These are phyloP conservation scores for Trichosporon sp. DNA, from an alignment of 1,284 basidiomycete genomes.

Conservation along the genomic window DNA sequence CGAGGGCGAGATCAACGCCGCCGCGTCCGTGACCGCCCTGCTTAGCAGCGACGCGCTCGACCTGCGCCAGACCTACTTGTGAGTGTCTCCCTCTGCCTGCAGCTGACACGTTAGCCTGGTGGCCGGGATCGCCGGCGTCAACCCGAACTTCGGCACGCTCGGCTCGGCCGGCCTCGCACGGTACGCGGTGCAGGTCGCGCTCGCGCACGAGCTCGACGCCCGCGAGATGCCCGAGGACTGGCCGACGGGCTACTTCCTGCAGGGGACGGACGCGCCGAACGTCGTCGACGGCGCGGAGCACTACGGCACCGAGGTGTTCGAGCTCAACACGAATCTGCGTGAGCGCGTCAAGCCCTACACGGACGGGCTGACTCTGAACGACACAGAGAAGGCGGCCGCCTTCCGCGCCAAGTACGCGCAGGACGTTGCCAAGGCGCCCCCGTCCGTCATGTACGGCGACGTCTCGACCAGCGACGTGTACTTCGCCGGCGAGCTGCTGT, in stretches of 20 bases:
- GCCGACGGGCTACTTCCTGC: slow-evolving; percentile 50
- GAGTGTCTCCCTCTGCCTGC: background rate
- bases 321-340: slow-evolving; percentile 55
- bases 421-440: slow-evolving; percentile 45
- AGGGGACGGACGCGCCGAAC: slow-evolving; percentile 45
- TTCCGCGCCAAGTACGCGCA: slow-evolving; percentile 46
- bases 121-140: slow-evolving; percentile 54
- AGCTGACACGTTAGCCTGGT: slow-evolving; percentile 30
- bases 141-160: slow-evolving; percentile 51
- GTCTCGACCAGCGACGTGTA: slow-evolving; percentile 53
- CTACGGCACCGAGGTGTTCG: slow-evolving; percentile 57
- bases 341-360: slow-evolving; percentile 47
- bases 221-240: slow-evolving; percentile 53
- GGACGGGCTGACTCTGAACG: slow-evolving; percentile 45
- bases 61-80: slow-evolving; percentile 51
- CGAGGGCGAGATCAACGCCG: slow-evolving; percentile 55
- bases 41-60: slow-evolving; percentile 49
- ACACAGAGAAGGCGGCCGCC: slow-evolving; percentile 35
- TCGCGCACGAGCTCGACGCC: slow-evolving; percentile 55
- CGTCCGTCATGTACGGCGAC: slow-evolving; percentile 48
- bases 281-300: slow-evolving; percentile 33
- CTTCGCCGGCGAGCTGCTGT: slow-evolving; percentile 51
- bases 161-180: slow-evolving; percentile 53
- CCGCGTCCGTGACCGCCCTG: slow-evolving; percentile 42
- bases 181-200: slow-evolving; percentile 53